Evolutionary conservation across 805 yeast species (phyloP), one percentile per base, ranked within the genome.

Genomic region (Kregervanrija delftensis): DNA sequence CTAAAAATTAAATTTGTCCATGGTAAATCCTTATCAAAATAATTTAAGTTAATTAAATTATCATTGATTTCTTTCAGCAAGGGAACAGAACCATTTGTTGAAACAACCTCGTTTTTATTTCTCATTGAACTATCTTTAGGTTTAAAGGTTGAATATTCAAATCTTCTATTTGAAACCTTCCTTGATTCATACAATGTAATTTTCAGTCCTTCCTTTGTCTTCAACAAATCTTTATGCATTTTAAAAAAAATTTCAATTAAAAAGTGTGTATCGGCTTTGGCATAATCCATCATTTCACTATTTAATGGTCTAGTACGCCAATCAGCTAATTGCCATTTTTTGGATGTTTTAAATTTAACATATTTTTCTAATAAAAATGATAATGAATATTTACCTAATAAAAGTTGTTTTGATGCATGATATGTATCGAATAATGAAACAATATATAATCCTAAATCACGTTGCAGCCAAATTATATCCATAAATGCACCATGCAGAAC

Each of bases 401-500:
- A 86, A n/a, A 93, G 67, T 12, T 76, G 78, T 49, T 77, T 79
- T 0, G 96, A 79, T 0, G 99, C 99, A 65, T 83, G 90, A 61
- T 75, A 91, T 0, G 99, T 93, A 63, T 93, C 99, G 61, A 93
- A 91, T 30, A 93, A 64, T 37, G 90, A 76, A 5, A 93, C 99
- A 5, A 93, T 67, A 56, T 93, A 93, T 9, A 93, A 63, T 0
- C 99, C 99, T 45, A 93, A 72, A 59, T 93, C 99, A 51, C 98
- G 73, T 67, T 93, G 99, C 33, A 93, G 69, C 99, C 99, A 93
- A 38, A 88, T 81, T 4, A 93, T 85, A 69, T 93, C 99, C 96
- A 88, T 89, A 54, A 79, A 82, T 0, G 99, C 96, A 49, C 99
- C 99, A 62, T 93, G 99, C 52, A 93, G 79, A 1, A 93, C 95